phyloP scores from a whole-genome alignment of 2,329 filamentous ascomycete genomes.

The Exophiala sp. region DNA sequence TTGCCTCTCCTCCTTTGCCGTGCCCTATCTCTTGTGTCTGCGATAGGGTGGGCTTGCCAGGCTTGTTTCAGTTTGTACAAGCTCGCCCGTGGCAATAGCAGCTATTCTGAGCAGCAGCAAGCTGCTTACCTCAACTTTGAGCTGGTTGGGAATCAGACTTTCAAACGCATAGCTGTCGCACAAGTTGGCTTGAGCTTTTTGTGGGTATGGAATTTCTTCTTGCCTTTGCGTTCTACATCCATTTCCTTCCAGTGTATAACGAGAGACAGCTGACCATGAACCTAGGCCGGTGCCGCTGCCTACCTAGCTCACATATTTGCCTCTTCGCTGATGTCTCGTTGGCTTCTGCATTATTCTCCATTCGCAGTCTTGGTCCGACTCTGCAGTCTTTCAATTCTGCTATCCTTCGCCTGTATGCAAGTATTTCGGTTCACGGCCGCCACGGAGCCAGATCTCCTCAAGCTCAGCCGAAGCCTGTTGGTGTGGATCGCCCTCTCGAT shows the following conservation, averaged over 20 bases:
- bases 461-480: constrained; percentile 24
- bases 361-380: constrained; percentile 71
- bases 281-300: constrained; percentile 25
- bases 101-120: constrained; percentile 36
- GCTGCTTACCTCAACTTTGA: constrained; percentile 36
- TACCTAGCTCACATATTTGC: constrained; percentile 28
- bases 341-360: constrained; percentile 79
- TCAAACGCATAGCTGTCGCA: constrained; percentile 17
- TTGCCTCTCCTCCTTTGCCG: constrained; percentile 66
- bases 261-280: constrained; percentile 37
- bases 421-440: constrained; percentile 23
- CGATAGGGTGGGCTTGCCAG: constrained; percentile 64
- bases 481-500: constrained; percentile 26
- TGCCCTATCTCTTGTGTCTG: constrained; percentile 64
- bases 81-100: constrained; percentile 40
- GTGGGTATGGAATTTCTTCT: constrained; percentile 25
- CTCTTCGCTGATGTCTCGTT: constrained; percentile 28
- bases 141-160: constrained; percentile 37
- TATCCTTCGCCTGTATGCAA: constrained; percentile 26
- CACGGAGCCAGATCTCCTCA: constrained; percentile 21
- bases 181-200: constrained; percentile 27
- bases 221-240: background rate
- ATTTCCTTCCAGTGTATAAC: background rate
- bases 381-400: constrained; percentile 25
- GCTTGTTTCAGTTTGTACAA: constrained; percentile 49